Base-by-base conservation (phyloP, 2,329 filamentous ascomycete species). In the Calonectria pteridis region DNA sequence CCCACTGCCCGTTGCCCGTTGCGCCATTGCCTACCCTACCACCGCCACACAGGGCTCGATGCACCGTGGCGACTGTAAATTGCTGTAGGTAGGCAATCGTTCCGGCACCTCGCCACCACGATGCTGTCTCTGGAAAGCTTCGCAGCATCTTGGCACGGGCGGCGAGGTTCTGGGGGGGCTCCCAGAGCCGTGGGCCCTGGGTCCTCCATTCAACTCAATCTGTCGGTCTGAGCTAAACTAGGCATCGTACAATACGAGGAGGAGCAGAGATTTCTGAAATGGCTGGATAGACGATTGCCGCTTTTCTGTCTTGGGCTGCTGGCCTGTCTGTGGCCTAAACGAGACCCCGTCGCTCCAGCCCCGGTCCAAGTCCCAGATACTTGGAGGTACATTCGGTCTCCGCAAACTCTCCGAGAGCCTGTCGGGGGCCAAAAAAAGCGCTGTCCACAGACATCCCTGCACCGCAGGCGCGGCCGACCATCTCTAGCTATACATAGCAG, bases 391-490 rank as follows among this genome's bases (percentile, higher is more conserved):
- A 49, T 65, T 77, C 74, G 72, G 72, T 51, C 35, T 71, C 70
- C 74, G 59, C 70, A 49, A 77, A 75, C 59, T 69, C 66, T 73
- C 75, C 70, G 75, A 70, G 50, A 16, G 63, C 33, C 40, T 37
- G 53, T 62, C 35, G 66, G 66, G 66, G 66, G 53, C 53, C 53
- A 68, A 51, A 68, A 50, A 46, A 59, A 49, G 20, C 49, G 50
- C 58, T 67, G 53, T 50, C 69, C 51, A n/a, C 26, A 43, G 28
- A 67, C 63, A 67, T 71, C 69, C 69, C 31, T 71, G 51, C n/a
- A 46, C 40, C 4, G 16, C 51, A 51, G 51, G 59, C 37, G 14
- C 31, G n/a, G 28, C 35, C 31, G n/a, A 23, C 35, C 51, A 55
- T 43, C 26, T 46, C 68, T n/a, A 33, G 58, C 46, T 63, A 49